These are phyloP conservation scores for Trichocladium uniseriatum DNA, from an alignment of 495 filamentous ascomycete genomes.

Conservation along the genomic window DNA sequence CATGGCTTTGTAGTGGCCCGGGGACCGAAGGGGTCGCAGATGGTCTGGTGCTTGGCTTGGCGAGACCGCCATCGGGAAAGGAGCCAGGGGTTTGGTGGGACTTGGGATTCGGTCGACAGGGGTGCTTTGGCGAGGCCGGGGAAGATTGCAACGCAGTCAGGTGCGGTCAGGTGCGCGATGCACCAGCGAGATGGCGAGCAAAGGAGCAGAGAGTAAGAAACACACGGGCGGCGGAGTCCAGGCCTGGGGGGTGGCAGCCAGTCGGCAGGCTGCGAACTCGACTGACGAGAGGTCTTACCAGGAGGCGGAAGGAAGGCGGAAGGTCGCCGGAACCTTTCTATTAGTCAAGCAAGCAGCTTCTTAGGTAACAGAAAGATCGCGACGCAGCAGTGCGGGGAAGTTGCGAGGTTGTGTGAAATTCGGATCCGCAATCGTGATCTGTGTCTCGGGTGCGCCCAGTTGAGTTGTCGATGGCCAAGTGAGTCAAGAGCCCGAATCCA, in stretches of 20 bases:
- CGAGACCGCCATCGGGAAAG: slow-evolving; percentile 20
- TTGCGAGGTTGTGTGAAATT: slow-evolving; percentile 13
- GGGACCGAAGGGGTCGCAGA: slow-evolving; percentile 13
- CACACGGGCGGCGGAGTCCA: slow-evolving; percentile 4
- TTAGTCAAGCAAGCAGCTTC: slow-evolving; percentile 39
- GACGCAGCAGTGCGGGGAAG: slow-evolving; percentile 38
- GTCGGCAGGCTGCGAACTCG: not conserved
- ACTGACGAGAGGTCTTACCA: slow-evolving; percentile 19
- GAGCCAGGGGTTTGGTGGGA: slow-evolving; percentile 4
- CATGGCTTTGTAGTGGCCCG: slow-evolving; percentile 28
- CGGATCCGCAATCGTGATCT: slow-evolving; percentile 19
- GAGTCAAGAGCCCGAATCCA: not conserved
- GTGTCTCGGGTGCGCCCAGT: not conserved
- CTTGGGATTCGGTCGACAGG: slow-evolving; percentile 3
- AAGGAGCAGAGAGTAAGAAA: slow-evolving; percentile 5
- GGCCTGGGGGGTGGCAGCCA: slow-evolving; percentile 1
- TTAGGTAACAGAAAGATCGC: slow-evolving; percentile 41
- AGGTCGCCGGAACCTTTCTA: slow-evolving; percentile 29
- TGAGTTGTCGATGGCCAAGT: not conserved
- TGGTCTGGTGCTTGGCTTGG: slow-evolving; percentile 16
- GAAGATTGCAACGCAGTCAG: slow-evolving; percentile 19
- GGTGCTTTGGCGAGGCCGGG: slow-evolving; percentile 14
- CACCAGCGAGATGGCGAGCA: slow-evolving; percentile 20
- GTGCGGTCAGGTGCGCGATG: slow-evolving; percentile 27
- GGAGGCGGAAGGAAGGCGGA: slow-evolving; percentile 7